Conservation (phyloP, 352 stramenopile genomes). For the Aphanomyces stellatus region DNA sequence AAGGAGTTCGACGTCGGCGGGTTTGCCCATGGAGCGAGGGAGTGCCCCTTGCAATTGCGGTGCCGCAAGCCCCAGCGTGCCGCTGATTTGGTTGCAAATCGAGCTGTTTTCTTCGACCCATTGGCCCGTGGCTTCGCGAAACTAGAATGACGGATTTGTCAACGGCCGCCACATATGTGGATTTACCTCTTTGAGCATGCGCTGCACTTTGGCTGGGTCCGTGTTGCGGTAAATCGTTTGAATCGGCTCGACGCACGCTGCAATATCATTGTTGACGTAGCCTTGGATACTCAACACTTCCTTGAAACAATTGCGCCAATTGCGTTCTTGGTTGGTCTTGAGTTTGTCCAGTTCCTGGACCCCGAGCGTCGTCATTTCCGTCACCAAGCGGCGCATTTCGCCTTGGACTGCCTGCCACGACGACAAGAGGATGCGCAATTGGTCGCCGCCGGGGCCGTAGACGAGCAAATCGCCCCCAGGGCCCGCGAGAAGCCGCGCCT, state of each 20-base stretch:
- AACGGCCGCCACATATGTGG: not conserved
- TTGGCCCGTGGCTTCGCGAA: constrained; percentile 69
- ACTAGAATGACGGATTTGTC: constrained; percentile 54
- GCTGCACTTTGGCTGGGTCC: constrained; percentile 64
- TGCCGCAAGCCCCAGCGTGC: constrained; percentile 2
- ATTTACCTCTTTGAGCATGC: constrained; percentile 18
- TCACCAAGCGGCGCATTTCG: constrained; percentile 71
- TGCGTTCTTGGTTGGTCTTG: constrained; percentile 80
- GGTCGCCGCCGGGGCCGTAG: constrained; percentile 73
- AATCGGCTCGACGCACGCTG: constrained; percentile 72
- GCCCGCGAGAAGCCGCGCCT: constrained; percentile 67
- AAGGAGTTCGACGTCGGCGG: constrained; percentile 1
- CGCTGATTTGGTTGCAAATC: constrained; percentile 66
- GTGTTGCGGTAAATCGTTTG: constrained; percentile 81
- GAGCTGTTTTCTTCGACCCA: constrained; percentile 81
- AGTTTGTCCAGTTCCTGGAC: constrained; percentile 76
- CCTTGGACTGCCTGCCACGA: constrained; percentile 57
- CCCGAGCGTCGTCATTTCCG: constrained; percentile 65
- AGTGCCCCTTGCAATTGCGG: not conserved
- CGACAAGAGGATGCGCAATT: constrained; percentile 74
- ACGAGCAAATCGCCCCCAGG: constrained; percentile 75
- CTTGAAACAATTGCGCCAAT: constrained; percentile 77
- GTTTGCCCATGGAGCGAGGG: no score
- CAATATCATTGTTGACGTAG: constrained; percentile 78
- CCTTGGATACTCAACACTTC: constrained; percentile 76